A percentile compares a stretch with the other conserved stretches of the same genome.
Evolutionary conservation across 2,329 filamentous ascomycete genomes (phyloP).

Genomic region (Diaporthe vaccinii): DNA sequence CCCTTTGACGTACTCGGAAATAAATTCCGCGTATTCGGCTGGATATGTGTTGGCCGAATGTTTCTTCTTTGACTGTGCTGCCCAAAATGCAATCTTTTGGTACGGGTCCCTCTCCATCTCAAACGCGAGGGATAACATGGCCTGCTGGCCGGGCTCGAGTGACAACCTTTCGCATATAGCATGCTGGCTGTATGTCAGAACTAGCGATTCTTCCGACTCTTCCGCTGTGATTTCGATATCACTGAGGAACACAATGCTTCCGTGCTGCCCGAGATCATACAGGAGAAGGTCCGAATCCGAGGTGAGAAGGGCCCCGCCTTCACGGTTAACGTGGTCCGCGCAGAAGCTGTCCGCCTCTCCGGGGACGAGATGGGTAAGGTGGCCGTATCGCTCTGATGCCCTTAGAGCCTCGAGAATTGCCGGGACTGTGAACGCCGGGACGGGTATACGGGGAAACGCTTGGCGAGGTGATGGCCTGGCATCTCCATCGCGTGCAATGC

Average conservation of each 20-base stretch:
- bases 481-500: constrained; percentile 44
- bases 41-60: constrained; percentile 38
- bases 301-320: constrained; percentile 75
- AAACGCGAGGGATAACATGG: constrained; percentile 49
- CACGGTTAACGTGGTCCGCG: constrained; percentile 70
- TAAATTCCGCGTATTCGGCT: constrained; percentile 47
- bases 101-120: constrained; percentile 49
- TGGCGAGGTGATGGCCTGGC: constrained; percentile 23
- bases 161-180: constrained; percentile 46
- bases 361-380: constrained; percentile 72
- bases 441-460: constrained; percentile 46
- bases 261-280: constrained; percentile 74
- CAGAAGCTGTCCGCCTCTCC: constrained; percentile 91
- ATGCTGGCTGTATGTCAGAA: constrained; percentile 43
- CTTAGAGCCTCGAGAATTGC: constrained; percentile 79
- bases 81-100: constrained; percentile 43
- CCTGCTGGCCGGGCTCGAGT: constrained; percentile 43
- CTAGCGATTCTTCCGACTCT: constrained; percentile 44
- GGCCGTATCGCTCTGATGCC: constrained; percentile 56
- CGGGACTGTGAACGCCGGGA: constrained; percentile 80
- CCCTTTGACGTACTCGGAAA: constrained; percentile 41
- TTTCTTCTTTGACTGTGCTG: constrained; percentile 44
- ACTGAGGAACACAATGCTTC: constrained; percentile 76
- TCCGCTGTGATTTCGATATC: constrained; percentile 63
- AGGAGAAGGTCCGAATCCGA: constrained; percentile 90